Base-by-base conservation (phyloP, 176 grass and related monocot species). In the Echinochloa phyllopogon region DNA sequence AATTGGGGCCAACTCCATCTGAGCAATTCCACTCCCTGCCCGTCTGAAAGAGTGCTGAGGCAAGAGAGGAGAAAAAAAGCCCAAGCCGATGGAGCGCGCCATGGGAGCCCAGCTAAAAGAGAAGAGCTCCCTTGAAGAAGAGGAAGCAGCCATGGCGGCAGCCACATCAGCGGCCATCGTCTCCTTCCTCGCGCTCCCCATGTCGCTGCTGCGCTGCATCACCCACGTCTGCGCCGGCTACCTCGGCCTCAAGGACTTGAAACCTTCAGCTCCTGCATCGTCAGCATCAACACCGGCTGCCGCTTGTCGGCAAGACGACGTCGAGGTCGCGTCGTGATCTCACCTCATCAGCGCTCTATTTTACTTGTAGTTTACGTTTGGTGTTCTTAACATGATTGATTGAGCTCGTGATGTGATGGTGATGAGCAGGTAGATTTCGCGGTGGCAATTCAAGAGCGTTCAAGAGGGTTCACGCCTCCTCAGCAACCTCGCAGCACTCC, bases 191-290 rank as follows among this genome's bases (percentile, higher is more conserved):
- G 10, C 50, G 20, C 18, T 0, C 0, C 73, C 73, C 1, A 2
- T 75, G 33, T 57, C 51, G 8, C 33, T 75, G 18, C 49, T 75
- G 17, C 51, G 51, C 20, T 33, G 40, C 51, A 4, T 75, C 50
- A 29, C 72, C 17, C 10, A 20, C 5, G 50, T 20, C 33, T 75
- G 73, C 73, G 50, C 73, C 51, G 68, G 66, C 66, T 69, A 69
- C 66, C 67, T 70, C 4, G 65, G 65, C 65, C 37, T 44, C 18
- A 18, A 69, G 40, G 66, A 23, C 69, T 23, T 47, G 41, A 72
- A 25, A 47, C 69, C n/a, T 25, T 4, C n/a, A 6, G 13, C 1
- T 5, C n/a, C 44, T 72, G 42, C 43, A 0, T 20, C 63, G 11
- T 16, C 8, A 0, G 18, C 37, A 0, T 18, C 64, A 67, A 12